A percentile compares a stretch with the other conserved stretches of the same genome.
phyloP scores from a whole-genome alignment of 148 eudicot species.

The Camellia granthamiana region DNA sequence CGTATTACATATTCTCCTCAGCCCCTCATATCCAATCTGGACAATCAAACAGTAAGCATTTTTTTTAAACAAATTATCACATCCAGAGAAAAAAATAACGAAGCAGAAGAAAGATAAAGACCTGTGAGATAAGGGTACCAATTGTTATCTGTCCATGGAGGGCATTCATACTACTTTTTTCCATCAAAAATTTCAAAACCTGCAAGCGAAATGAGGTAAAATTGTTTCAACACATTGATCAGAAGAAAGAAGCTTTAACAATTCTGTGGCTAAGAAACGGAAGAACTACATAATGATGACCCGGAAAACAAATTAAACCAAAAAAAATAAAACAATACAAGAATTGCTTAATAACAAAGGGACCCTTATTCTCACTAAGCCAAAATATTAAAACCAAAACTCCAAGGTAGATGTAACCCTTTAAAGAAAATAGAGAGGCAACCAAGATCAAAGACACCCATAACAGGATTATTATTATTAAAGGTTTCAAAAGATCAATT shows the following conservation, averaged over 20 bases:
- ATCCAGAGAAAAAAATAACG: not conserved
- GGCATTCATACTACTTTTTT: slow-evolving; percentile 67
- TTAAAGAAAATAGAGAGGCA: no score
- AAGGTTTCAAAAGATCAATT: not conserved
- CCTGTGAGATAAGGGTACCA: slow-evolving; percentile 92
- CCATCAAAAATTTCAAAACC: slow-evolving; percentile 96
- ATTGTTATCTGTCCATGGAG: slow-evolving; percentile 90
- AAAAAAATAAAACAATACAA: not conserved
- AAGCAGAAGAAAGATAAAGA: slow-evolving; percentile 16
- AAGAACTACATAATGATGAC: not conserved
- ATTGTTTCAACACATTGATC: not conserved
- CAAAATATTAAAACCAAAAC: not conserved
- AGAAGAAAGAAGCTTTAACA: not conserved
- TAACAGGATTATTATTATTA: not conserved
- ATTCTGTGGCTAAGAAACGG: not conserved
- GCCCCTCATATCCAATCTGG: not conserved
- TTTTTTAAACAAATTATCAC: not conserved
- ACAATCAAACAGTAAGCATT: not conserved
- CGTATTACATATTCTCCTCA: no score
- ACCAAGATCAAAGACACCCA: not conserved
- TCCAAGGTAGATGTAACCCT: not conserved
- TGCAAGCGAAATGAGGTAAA: slow-evolving; percentile 13
- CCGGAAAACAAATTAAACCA: not conserved
- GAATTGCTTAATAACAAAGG: not conserved
- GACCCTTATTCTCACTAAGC: not conserved